Evolutionary conservation across 1,284 basidiomycete species (phyloP).

Genomic region (Moniliophthora roreri): DNA sequence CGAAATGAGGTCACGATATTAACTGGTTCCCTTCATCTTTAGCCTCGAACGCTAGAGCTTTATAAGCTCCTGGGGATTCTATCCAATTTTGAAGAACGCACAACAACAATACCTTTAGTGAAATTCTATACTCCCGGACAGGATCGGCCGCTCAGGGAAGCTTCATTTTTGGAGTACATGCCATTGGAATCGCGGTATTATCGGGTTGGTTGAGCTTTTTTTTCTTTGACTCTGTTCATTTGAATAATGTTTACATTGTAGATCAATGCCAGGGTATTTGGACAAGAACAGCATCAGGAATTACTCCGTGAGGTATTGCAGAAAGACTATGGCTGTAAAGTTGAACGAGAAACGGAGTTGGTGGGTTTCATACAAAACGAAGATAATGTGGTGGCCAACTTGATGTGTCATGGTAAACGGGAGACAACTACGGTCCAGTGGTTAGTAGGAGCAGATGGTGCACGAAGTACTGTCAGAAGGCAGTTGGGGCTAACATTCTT

Average conservation of each 20-base stretch:
- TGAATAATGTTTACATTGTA: conserved; percentile 19
- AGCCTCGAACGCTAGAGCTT: conserved; percentile 18
- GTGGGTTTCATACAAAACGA: conserved; percentile 32
- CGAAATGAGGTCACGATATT: neutral
- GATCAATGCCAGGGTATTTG: conserved; percentile 25
- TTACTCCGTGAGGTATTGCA: conserved; percentile 33
- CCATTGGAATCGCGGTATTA: neutral
- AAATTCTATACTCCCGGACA: neutral
- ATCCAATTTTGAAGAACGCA: conserved; percentile 7
- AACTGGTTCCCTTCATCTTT: neutral
- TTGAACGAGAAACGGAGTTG: conserved; percentile 40
- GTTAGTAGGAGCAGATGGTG: conserved; percentile 16
- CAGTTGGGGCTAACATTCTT: conserved; percentile 8
- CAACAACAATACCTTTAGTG: neutral
- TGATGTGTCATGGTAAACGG: conserved; percentile 24
- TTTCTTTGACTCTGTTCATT: conserved; percentile 20
- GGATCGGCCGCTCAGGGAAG: neutral
- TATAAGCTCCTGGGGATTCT: conserved; percentile 19
- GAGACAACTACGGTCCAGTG: conserved; percentile 4
- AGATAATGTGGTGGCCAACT: conserved; percentile 30
- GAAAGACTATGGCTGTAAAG: conserved; percentile 25
- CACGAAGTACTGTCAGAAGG: conserved; percentile 14
- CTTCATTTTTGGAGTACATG: neutral
- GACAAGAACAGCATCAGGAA: conserved; percentile 37
- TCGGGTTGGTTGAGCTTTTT: no score